phyloP scores from a whole-genome alignment of 2,329 filamentous ascomycete genomes.

The Thielaviopsis punctulata region DNA sequence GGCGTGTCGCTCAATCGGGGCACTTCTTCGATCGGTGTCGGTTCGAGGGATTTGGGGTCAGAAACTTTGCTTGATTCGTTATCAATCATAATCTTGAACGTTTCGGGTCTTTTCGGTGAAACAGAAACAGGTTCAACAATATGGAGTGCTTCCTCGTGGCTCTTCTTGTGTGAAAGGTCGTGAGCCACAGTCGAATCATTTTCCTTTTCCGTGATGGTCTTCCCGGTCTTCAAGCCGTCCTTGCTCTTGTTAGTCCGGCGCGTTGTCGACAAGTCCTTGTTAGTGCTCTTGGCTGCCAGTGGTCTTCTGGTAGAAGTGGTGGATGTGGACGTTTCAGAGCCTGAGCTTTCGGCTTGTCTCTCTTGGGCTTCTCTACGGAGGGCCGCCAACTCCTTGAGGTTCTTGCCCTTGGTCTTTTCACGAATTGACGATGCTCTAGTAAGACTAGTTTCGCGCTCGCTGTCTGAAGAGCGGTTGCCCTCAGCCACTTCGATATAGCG shows the following conservation, averaged over 20 bases:
- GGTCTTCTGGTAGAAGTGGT: conserved; percentile 25
- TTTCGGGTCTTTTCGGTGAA: conserved; percentile 4
- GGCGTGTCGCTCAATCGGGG: conserved; percentile 34
- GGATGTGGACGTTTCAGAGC: conserved; percentile 10
- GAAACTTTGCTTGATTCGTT: conserved; percentile 16
- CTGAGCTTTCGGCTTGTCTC: conserved; percentile 11
- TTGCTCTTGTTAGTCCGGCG: not conserved
- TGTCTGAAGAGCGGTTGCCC: not conserved
- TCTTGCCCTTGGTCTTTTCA: conserved; percentile 23
- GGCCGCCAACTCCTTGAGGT: conserved; percentile 28
- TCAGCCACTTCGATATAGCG: conserved; percentile 3
- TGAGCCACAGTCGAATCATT: not conserved
- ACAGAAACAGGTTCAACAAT: conserved; percentile 1
- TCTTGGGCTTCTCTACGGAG: conserved; percentile 25
- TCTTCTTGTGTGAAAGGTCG: not conserved
- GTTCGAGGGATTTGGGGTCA: conserved; percentile 30
- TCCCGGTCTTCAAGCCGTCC: not conserved
- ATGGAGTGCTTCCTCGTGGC: not conserved
- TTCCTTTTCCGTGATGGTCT: not conserved
- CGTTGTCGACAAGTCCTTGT: conserved; percentile 31
- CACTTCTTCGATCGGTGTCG: conserved; percentile 20
- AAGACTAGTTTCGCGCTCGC: conserved; percentile 5
- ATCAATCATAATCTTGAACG: conserved; percentile 12
- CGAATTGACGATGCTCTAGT: conserved; percentile 4
- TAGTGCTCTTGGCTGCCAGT: conserved; percentile 40